Conservation (phyloP, 805 yeast species). For the Henningerozyma blattae region DNA sequence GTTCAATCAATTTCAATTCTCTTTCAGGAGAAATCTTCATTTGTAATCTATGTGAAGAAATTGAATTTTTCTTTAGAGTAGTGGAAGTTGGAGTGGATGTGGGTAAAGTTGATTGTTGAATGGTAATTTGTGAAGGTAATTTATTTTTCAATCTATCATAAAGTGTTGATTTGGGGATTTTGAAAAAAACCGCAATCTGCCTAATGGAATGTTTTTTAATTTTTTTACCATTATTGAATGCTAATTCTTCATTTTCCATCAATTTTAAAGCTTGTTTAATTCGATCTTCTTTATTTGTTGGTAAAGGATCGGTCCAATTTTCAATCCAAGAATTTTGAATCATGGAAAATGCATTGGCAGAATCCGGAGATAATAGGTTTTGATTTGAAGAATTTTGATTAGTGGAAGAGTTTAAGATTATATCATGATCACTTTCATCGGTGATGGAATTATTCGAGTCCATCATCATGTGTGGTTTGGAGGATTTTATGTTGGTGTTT, state of each 20-base stretch:
- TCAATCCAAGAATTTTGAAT: neutral
- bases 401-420: too few relatives aligned
- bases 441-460: too few relatives aligned
- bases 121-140: neutral
- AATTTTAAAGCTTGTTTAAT: conserved; percentile 15
- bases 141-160: conserved; percentile 14
- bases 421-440: too few relatives aligned
- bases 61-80: neutral
- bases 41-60: conserved; percentile 13
- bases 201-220: conserved; percentile 14
- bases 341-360: too few relatives aligned
- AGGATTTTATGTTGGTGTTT: too few relatives aligned
- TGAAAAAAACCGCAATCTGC: conserved; percentile 16
- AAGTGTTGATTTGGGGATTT: conserved; percentile 18
- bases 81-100: neutral
- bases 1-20: conserved; percentile 8
- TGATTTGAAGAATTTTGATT: too few relatives aligned
- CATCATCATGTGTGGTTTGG: neutral
- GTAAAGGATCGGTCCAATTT: neutral
- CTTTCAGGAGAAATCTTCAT: conserved; percentile 15
- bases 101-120: neutral
- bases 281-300: conserved; percentile 12
- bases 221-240: conserved; percentile 5
- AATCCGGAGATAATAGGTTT: too few relatives aligned
- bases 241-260: conserved; percentile 10